Conservation (phyloP, 257 asterid genomes). For the Cordia subcordata region DNA sequence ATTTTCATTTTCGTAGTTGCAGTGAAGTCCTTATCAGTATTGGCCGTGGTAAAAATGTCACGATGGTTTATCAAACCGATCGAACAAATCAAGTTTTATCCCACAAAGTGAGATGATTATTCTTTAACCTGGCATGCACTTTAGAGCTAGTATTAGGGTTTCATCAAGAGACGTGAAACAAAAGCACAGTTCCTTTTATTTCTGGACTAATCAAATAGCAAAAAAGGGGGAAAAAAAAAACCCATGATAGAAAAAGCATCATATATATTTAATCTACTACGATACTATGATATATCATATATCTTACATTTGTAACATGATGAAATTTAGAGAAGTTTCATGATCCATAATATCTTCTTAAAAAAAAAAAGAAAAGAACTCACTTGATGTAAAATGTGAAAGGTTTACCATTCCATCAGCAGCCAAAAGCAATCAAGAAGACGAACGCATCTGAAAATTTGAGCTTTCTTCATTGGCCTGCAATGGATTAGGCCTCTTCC, state of each 20-base stretch:
- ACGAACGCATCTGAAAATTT: constrained; percentile 31
- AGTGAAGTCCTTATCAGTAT: no score
- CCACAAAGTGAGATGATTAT: neutral
- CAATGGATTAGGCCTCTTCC: constrained; percentile 28
- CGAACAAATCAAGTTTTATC: neutral
- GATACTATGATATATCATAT: constrained; percentile 1
- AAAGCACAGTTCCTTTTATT: neutral
- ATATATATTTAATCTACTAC: neutral
- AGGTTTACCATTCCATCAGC: constrained; percentile 16
- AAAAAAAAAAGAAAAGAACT: constrained; percentile 1
- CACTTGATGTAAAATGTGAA: constrained; percentile 7
- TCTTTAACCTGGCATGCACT: neutral
- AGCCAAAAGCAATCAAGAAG: constrained; percentile 10
- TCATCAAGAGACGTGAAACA: neutral
- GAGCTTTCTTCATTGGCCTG: constrained; percentile 21
- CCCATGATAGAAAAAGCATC: neutral
- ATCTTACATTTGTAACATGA: neutral
- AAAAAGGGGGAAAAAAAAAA: no score
- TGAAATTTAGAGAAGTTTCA: constrained; percentile 7
- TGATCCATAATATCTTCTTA: neutral
- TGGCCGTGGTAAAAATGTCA: no score
- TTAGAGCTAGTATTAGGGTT: neutral
- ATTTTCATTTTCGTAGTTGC: no score
- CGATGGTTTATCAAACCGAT: no score
- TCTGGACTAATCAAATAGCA: neutral